Evolutionary conservation across 2,329 filamentous ascomycete genomes (phyloP), one percentile per base, ranked within the genome.

Genomic region (Nigrospora osmanthi): DNA sequence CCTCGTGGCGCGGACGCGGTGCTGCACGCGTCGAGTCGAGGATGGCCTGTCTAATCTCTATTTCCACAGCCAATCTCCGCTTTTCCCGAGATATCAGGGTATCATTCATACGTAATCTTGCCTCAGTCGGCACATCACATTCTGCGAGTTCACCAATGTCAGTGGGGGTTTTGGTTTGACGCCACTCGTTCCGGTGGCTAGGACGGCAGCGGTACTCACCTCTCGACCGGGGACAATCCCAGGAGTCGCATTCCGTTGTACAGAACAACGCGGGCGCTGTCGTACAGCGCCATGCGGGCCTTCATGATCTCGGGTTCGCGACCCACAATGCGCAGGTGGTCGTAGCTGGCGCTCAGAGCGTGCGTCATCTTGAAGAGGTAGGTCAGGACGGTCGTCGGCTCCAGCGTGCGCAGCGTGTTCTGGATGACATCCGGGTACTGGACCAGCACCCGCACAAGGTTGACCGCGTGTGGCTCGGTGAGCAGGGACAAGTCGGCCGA

Each of bases 351-450:
- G 68, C 83, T 89, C 44, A 94, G 66, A 23, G 80, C 72, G 65
- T 94, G 88, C 3, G 86, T 87, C 82, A 94, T 86, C 75, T 87
- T 88, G 74, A 63, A 62, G 23, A 66, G 55, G 49, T 65, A 65
- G 5, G 76, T 79, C 34, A 86, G 65, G 35, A 85, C 71, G 0
- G 80, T 85, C 1, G 80, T 77, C 0, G 83, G 83, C 62, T 94
- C 89, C 17, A 89, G 76, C 0, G 87, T 94, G 72, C 87, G 87
- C 55, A 93, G 72, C 0, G 89, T 90, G 65, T 91, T 91, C 58
- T 84, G 73, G 47, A 94, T 81, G 6, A 89, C 85, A 56, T 94
- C 89, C 3, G 89, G 89, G 77, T 87, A 95, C 60, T 89, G 85
- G 10, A 83, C 76, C n/a, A 95, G 75, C 38, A 86, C 74, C 31